These are phyloP conservation scores for Coemansia sp. DNA, from an alignment of 192 early-diverging fungal species.

Conservation along the genomic window DNA sequence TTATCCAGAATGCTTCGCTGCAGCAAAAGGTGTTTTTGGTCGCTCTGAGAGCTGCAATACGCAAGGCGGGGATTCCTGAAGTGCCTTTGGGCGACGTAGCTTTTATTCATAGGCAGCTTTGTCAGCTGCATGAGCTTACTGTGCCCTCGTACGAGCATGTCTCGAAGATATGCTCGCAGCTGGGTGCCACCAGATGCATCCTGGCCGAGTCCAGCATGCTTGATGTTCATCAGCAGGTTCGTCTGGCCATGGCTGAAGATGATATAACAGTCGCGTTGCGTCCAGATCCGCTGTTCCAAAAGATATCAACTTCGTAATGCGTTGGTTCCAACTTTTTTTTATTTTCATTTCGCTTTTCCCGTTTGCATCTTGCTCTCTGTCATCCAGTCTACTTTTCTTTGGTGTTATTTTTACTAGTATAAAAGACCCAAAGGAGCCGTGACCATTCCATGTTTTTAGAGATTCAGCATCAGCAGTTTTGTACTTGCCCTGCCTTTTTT, in stretches of 20 bases:
- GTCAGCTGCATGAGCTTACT: slow-evolving; percentile 62
- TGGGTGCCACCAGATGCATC: slow-evolving; percentile 64
- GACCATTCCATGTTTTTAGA: not conserved
- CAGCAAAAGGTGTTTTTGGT: slow-evolving; percentile 90
- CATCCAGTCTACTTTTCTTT: not conserved
- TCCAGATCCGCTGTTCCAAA: slow-evolving; percentile 62
- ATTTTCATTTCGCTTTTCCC: not conserved
- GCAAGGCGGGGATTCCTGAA: slow-evolving; percentile 70
- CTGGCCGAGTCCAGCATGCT: slow-evolving; percentile 64
- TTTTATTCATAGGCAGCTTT: slow-evolving; percentile 67
- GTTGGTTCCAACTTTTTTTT: slow-evolving; percentile 5
- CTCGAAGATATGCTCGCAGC: slow-evolving; percentile 61
- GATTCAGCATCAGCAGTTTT: slow-evolving; percentile 14
- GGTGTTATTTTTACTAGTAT: not conserved
- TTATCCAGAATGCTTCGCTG: slow-evolving; percentile 69
- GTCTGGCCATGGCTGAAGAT: slow-evolving; percentile 72
- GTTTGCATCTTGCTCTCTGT: not conserved
- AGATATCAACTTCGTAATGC: slow-evolving; percentile 36
- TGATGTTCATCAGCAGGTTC: slow-evolving; percentile 67
- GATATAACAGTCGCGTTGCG: slow-evolving; percentile 78
- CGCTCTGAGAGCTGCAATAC: slow-evolving; percentile 61
- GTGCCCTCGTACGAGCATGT: slow-evolving; percentile 63
- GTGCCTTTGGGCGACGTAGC: slow-evolving; percentile 73
- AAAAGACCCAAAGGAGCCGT: slow-evolving; percentile 9
- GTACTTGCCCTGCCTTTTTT: slow-evolving; percentile 16